Conservation (phyloP, 768 basidiomycete genomes). For the Tricholoma furcatifolium region DNA sequence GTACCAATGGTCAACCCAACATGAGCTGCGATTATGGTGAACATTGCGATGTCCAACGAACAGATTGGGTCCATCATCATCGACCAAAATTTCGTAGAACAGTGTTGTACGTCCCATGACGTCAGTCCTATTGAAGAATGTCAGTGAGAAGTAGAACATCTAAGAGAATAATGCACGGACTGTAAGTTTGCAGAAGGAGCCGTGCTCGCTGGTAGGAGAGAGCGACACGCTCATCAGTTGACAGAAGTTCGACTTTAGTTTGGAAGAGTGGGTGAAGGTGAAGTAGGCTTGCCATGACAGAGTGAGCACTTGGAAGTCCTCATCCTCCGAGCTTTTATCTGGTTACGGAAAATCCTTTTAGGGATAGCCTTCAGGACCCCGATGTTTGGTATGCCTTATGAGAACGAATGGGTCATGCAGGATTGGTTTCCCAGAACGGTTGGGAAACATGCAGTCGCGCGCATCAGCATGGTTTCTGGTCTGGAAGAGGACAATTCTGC, state of each 20-base stretch:
- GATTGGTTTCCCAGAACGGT: constrained; percentile 20
- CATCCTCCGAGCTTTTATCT: constrained; percentile 13
- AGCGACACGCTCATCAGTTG: constrained; percentile 43
- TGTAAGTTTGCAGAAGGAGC: constrained; percentile 47
- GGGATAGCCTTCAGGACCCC: constrained; percentile 17
- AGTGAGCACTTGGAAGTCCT: neutral
- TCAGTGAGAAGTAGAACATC: constrained; percentile 6
- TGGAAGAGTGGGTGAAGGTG: constrained; percentile 47
- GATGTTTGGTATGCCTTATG: constrained; percentile 15
- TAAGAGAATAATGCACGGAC: constrained; percentile 27
- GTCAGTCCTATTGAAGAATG: constrained; percentile 34
- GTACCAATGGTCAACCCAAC: constrained; percentile 55
- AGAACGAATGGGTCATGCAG: constrained; percentile 20
- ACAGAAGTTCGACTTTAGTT: constrained; percentile 40
- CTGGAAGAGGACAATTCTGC: constrained; percentile 22
- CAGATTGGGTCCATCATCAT: constrained; percentile 54
- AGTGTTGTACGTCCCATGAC: constrained; percentile 45
- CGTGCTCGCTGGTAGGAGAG: constrained; percentile 51
- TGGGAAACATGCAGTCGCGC: constrained; percentile 18
- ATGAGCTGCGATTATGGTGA: constrained; percentile 52
- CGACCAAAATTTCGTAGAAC: constrained; percentile 50
- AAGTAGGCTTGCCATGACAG: constrained; percentile 35
- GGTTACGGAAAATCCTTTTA: constrained; percentile 16
- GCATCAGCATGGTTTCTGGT: constrained; percentile 18
- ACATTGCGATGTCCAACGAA: constrained; percentile 50